Percentiles rank a stretch among this genome's conserved stretches.
Evolutionary conservation across 176 grass and related monocot species (phyloP).

Genomic region (Dendrocalamus sinicus): DNA sequence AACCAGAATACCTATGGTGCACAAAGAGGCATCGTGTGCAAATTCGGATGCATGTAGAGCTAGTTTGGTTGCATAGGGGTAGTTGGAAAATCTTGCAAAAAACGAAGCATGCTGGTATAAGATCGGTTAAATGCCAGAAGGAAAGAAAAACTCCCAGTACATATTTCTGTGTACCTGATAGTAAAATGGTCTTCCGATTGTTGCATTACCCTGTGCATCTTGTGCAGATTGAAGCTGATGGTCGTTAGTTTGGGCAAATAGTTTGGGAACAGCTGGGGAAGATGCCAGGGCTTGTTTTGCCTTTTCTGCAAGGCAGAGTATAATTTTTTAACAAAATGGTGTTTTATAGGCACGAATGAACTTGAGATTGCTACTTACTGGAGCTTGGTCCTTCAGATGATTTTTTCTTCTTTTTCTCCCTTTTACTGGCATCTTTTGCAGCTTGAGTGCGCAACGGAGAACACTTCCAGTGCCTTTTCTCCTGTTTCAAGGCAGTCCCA

Average conservation of each 20-base stretch:
- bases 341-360: conserved; percentile 24
- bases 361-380: conserved; percentile 58
- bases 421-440: conserved; percentile 68
- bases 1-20: conserved; percentile 63
- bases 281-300: conserved; percentile 49
- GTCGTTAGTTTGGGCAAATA: neutral
- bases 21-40: conserved; percentile 69
- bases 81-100: conserved; percentile 51
- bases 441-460: conserved; percentile 67
- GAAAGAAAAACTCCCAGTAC: too few relatives aligned
- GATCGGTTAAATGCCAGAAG: too few relatives aligned
- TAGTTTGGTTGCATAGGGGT: conserved; percentile 61
- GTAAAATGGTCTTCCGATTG: too few relatives aligned
- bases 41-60: conserved; percentile 67
- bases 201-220: too few relatives aligned
- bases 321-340: conserved; percentile 38
- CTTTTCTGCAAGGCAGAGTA: conserved; percentile 49
- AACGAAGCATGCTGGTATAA: conserved; percentile 14
- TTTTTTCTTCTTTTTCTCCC: conserved; percentile 67
- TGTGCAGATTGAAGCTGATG: too few relatives aligned
- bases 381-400: conserved; percentile 55
- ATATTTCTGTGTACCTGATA: too few relatives aligned
- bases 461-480: conserved; percentile 75
- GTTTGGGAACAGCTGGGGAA: conserved; percentile 46
- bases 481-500: conserved; percentile 85